Evolutionary conservation across 2,329 filamentous ascomycete genomes (phyloP).

Genomic region (Fusarium agapanthi): DNA sequence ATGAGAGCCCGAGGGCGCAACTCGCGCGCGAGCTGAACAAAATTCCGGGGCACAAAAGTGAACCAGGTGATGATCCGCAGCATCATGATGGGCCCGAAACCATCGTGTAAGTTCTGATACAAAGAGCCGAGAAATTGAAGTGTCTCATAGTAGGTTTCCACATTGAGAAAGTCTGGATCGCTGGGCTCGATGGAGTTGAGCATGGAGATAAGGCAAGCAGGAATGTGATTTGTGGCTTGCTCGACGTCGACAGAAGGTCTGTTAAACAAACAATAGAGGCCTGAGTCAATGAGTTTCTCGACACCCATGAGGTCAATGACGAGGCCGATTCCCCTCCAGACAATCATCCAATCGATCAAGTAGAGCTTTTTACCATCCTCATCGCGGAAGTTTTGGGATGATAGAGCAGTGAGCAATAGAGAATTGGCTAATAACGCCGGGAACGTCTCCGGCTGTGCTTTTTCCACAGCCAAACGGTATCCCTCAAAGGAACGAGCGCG

Average conservation of each 20-base stretch:
- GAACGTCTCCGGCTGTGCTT: slow-evolving; percentile 55
- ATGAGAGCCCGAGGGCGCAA: slow-evolving; percentile 57
- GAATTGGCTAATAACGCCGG: slow-evolving; percentile 62
- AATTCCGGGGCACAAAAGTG: slow-evolving; percentile 57
- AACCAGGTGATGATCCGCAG: slow-evolving; percentile 63
- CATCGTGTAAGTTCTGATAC: slow-evolving; percentile 57
- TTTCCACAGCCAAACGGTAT: slow-evolving; percentile 61
- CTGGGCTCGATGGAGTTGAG: slow-evolving; percentile 53
- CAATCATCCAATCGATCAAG: slow-evolving; percentile 64
- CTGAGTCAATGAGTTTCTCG: slow-evolving; percentile 48
- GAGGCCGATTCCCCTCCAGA: slow-evolving; percentile 63
- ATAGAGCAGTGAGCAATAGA: slow-evolving; percentile 60
- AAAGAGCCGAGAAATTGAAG: slow-evolving; percentile 62
- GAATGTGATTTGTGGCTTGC: slow-evolving; percentile 52
- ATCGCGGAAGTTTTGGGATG: slow-evolving; percentile 62
- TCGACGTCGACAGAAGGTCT: slow-evolving; percentile 59
- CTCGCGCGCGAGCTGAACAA: slow-evolving; percentile 55
- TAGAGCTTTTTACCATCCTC: slow-evolving; percentile 55
- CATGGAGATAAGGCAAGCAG: slow-evolving; percentile 60
- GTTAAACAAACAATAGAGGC: slow-evolving; percentile 58
- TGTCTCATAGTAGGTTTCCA: slow-evolving; percentile 55
- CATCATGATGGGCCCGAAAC: slow-evolving; percentile 55
- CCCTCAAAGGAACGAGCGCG: slow-evolving; percentile 60
- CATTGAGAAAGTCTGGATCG: slow-evolving; percentile 53
- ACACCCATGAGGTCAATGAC: slow-evolving; percentile 52